Conservation (phyloP, 129 eudicot species). For the Smallanthus sonchifolius region DNA sequence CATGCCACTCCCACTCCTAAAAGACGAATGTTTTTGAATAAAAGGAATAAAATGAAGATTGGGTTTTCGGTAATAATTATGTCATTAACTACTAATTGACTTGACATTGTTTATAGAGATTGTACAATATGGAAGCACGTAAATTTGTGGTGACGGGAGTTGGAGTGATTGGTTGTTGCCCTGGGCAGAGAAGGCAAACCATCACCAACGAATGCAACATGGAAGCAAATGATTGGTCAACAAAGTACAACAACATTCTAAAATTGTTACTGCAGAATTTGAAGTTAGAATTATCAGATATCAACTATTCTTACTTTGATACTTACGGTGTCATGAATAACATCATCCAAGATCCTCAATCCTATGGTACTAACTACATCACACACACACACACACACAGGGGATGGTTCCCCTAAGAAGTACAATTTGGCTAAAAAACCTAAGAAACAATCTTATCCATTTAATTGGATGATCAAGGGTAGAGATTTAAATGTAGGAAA, state of each 20-base stretch:
- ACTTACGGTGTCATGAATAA: slow-evolving; percentile 35
- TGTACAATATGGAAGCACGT: slow-evolving; percentile 56
- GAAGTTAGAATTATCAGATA: slow-evolving; percentile 36
- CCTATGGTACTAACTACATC: slow-evolving; percentile 38
- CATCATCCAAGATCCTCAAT: slow-evolving; percentile 50
- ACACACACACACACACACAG: no score
- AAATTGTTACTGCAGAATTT: slow-evolving; percentile 20
- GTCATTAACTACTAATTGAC: neutral
- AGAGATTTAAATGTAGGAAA: no score
- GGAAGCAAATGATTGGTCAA: slow-evolving; percentile 49
- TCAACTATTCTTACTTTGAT: slow-evolving; percentile 56
- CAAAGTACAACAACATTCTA: slow-evolving; percentile 49
- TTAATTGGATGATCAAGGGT: no score
- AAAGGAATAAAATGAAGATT: neutral
- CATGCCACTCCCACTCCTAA: no score
- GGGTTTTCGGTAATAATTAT: neutral
- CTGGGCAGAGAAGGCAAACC: slow-evolving; percentile 40
- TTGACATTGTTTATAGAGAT: slow-evolving; percentile 22
- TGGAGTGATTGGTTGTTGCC: slow-evolving; percentile 60
- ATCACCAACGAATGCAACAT: slow-evolving; percentile 39
- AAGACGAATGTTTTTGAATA: no score
- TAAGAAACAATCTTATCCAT: no score
- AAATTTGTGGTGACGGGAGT: slow-evolving; percentile 47
- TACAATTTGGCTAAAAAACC: no score
- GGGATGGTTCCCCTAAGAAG: no score